Evolutionary conservation across 257 asterid genomes (phyloP), one percentile per base, ranked within the genome.

Genomic region (Fraxinus pennsylvanica): DNA sequence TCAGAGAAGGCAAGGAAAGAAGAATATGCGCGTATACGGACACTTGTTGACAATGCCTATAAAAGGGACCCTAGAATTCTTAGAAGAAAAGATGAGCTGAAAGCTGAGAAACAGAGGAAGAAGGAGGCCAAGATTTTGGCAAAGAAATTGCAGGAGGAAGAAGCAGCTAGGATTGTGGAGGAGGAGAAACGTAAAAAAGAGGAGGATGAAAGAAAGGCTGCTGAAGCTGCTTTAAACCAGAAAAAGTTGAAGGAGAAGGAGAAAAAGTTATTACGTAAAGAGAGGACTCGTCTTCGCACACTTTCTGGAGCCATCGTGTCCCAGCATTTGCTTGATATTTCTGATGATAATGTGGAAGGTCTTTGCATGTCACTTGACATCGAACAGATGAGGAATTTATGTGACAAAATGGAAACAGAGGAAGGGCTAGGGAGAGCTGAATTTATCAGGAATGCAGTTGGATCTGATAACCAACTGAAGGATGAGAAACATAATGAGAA

Each of bases 1-100:
- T 80, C 98, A 0, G 99, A 96, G 92, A 92, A 89, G 85, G 97
- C 98, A 39, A 89, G 97, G 88, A 96, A 93, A 82, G 99, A 96
- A 81, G 99, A 96, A 76, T 73, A 76, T 12, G 90, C 86, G 15
- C 92, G 98, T 6, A 66, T 96, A 71, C 99, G 98, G 12, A 72
- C 89, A 43, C 97, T 95, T 83, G 97, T 93, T 84, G 98, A 91
- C 73, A 95, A 88, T 84, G 98, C 99, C 19, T 91, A 93, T 84
- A 95, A 86, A 74, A 84, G 91, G 78, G 99, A 95, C 79, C 98
- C 98, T 29, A 88, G 98, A 75, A 88, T 95, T 76, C 72, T 90
- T 80, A 83, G 96, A 79, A 89, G 97, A 76, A 94, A 94, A 84
- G 98, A 94, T 50, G 97, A 89, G 43, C 82, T 78, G 73, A 94